phyloP scores from a whole-genome alignment of 169 alveolate species.

The Amoebophrya sp. region DNA sequence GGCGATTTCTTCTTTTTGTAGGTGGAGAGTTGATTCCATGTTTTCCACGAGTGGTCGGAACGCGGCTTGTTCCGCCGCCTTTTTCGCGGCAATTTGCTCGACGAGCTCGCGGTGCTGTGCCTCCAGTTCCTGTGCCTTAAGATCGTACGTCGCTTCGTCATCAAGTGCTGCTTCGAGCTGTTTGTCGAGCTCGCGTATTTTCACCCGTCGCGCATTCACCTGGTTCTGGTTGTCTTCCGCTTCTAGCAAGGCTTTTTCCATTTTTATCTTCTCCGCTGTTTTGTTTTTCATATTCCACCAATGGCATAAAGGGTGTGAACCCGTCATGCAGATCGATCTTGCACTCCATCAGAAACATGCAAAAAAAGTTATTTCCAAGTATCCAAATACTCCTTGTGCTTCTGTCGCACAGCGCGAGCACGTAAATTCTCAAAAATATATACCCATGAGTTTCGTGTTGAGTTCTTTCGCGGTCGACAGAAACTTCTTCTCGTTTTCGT shows the following conservation, averaged over 20 bases:
- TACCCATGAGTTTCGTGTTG: background rate
- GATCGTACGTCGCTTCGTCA: background rate
- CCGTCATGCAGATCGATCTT: too few relatives aligned
- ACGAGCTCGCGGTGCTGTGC: background rate
- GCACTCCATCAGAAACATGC: too few relatives aligned
- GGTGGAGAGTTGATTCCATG: background rate
- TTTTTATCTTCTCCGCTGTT: background rate
- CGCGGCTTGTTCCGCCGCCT: background rate
- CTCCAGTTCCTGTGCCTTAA: background rate
- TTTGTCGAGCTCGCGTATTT: background rate
- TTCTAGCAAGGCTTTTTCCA: background rate
- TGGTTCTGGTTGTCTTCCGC: background rate
- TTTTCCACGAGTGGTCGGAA: background rate
- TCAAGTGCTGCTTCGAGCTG: background rate
- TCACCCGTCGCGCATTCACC: background rate
- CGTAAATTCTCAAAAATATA: too few relatives aligned
- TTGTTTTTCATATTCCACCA: too few relatives aligned
- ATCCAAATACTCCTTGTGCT: too few relatives aligned
- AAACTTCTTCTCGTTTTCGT: constrained; percentile 20
- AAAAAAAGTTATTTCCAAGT: too few relatives aligned
- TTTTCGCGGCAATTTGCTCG: background rate
- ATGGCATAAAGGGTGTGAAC: too few relatives aligned
- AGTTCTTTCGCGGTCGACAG: background rate
- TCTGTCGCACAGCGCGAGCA: too few relatives aligned
- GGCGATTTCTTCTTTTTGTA: background rate